phyloP scores from a whole-genome alignment of 1,139 yeast species.

The Debaryomycetaceae sp. region DNA sequence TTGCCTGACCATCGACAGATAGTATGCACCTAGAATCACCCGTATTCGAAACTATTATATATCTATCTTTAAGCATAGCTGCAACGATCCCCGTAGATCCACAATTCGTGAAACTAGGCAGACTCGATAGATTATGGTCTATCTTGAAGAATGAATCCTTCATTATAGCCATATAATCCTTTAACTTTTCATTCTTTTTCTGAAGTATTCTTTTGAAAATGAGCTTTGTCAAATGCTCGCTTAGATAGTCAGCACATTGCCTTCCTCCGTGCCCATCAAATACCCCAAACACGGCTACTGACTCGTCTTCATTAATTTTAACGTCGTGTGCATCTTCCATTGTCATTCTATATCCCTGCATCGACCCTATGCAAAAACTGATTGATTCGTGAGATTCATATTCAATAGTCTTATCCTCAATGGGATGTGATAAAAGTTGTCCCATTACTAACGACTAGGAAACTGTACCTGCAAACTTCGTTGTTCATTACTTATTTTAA shows the following conservation, averaged over 20 bases:
- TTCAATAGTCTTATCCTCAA: constrained; percentile 62
- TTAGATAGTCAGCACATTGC: constrained; percentile 53
- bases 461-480: neutral
- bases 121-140: constrained; percentile 51
- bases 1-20: constrained; percentile 48
- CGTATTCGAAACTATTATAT: constrained; percentile 59
- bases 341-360: constrained; percentile 75
- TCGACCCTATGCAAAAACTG: constrained; percentile 65
- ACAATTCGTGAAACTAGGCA: constrained; percentile 43
- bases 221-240: constrained; percentile 38
- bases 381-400: constrained; percentile 40
- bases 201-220: constrained; percentile 28
- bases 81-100: constrained; percentile 71
- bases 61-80: constrained; percentile 46
- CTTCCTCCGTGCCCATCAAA: constrained; percentile 84
- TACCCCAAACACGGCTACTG: constrained; percentile 62
- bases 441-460: constrained; percentile 47
- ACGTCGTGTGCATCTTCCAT: constrained; percentile 77
- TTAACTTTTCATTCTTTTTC: constrained; percentile 5
- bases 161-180: constrained; percentile 29
- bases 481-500: neutral
- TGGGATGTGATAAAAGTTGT: constrained; percentile 70
- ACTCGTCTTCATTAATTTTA: constrained; percentile 38
- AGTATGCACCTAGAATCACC: constrained; percentile 74
- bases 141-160: constrained; percentile 55